Conservation (phyloP, 768 basidiomycete species). For the Filobasidium wieringae region DNA sequence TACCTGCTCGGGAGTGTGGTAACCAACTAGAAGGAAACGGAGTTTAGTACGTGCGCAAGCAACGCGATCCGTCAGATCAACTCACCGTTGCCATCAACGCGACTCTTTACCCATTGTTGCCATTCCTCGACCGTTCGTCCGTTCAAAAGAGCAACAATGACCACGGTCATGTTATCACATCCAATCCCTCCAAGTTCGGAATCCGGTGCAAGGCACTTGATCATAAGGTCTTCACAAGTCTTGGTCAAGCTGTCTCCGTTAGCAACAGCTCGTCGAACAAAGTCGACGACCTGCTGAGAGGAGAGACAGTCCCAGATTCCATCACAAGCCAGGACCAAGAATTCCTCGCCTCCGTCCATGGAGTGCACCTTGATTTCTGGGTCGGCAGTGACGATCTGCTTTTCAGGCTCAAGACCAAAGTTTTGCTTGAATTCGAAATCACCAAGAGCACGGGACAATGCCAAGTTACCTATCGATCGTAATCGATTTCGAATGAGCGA, state of each 20-base stretch:
- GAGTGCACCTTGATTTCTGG: constrained; percentile 79
- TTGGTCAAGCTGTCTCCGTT: constrained; percentile 66
- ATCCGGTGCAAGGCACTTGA: constrained; percentile 87
- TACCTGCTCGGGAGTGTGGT: constrained; percentile 59
- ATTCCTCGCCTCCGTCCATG: constrained; percentile 81
- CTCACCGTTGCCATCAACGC: constrained; percentile 53
- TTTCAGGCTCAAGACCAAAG: constrained; percentile 62
- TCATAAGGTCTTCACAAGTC: constrained; percentile 80
- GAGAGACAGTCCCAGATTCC: constrained; percentile 99
- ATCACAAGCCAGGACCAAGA: constrained; percentile 91
- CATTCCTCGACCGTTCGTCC: constrained; percentile 84
- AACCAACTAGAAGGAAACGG: constrained; percentile 46
- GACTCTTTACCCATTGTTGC: constrained; percentile 76
- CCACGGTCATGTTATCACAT: constrained; percentile 97
- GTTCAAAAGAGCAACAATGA: constrained; percentile 75
- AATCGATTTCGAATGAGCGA: neutral
- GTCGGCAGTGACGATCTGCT: constrained; percentile 87
- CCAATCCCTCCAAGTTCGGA: constrained; percentile 87
- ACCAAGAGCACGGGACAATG: constrained; percentile 83
- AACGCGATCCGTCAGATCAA: neutral
- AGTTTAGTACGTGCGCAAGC: neutral
- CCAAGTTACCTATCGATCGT: constrained; percentile 64
- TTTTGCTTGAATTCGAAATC: constrained; percentile 99
- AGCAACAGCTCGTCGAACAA: constrained; percentile 67
- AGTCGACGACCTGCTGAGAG: constrained; percentile 85